phyloP scores from a whole-genome alignment of 2,329 filamentous ascomycete genomes.

The Intubia oerlemansii region DNA sequence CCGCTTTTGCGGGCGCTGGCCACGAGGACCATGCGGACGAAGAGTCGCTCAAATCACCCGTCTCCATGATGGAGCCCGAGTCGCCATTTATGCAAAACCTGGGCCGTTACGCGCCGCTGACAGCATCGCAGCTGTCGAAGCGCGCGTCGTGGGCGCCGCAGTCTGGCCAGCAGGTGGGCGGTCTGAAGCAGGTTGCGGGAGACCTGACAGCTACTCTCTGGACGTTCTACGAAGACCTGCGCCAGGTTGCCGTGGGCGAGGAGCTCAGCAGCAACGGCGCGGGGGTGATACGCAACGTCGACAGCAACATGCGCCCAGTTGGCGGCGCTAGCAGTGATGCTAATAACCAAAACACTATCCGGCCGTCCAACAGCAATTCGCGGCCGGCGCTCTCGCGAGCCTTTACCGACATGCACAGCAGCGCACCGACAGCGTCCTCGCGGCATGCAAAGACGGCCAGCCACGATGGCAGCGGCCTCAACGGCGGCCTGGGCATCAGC shows the following conservation, averaged over 20 bases:
- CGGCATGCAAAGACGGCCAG: background rate
- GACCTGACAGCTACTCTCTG: conserved; percentile 79
- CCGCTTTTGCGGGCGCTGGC: too few species aligned
- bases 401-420: conserved; percentile 17
- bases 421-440: conserved; percentile 14
- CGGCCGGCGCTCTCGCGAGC: conserved; percentile 6
- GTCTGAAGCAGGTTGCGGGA: conserved; percentile 59
- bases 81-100: conserved; percentile 11
- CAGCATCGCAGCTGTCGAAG: conserved; percentile 22
- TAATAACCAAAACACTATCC: conserved; percentile 11
- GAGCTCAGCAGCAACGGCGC: conserved; percentile 36
- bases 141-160: conserved; percentile 39
- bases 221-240: conserved; percentile 88
- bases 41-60: conserved; percentile 15
- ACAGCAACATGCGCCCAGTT: too few species aligned
- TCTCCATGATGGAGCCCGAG: conserved; percentile 11
- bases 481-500: too few species aligned
- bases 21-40: conserved; percentile 20
- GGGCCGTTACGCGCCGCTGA: conserved; percentile 12
- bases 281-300: too few species aligned
- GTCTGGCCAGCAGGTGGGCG: conserved; percentile 20
- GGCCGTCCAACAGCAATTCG: background rate
- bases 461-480: too few species aligned
- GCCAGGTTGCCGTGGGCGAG: conserved; percentile 89
- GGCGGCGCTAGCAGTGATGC: background rate